phyloP scores from a whole-genome alignment of 257 asterid genomes.

The Solanum paucissectum region DNA sequence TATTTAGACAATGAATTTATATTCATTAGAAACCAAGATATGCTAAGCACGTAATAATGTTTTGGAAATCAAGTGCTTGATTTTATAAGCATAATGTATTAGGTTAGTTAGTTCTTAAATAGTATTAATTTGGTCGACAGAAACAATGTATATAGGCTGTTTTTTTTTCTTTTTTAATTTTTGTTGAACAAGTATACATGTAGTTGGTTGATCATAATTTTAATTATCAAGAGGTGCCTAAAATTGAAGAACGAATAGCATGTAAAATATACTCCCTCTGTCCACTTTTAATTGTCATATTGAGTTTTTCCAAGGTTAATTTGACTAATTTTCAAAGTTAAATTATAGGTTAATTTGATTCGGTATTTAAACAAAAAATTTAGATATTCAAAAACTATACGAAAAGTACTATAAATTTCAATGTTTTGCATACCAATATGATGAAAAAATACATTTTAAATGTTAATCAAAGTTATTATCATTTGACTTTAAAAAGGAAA shows the following conservation, averaged over 20 bases:
- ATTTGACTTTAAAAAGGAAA: no score
- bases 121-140: neutral
- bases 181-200: neutral
- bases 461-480: no score
- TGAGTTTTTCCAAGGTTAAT: rapidly evolving
- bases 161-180: neutral
- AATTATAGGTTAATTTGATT: no score
- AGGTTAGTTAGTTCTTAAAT: neutral
- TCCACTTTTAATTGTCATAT: no score
- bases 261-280: neutral
- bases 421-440: no score
- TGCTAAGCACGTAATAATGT: neutral
- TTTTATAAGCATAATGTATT: neutral
- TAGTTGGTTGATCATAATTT: neutral
- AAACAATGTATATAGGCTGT: neutral
- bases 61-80: neutral
- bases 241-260: neutral
- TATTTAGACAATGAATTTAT: neutral
- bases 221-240: neutral
- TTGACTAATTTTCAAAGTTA: no score
- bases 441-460: no score
- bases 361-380: no score
- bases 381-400: no score
- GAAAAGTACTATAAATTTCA: no score
- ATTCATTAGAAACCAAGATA: neutral